phyloP scores from a whole-genome alignment of 1,284 basidiomycete species.

The Ceratobasidium sp. region DNA sequence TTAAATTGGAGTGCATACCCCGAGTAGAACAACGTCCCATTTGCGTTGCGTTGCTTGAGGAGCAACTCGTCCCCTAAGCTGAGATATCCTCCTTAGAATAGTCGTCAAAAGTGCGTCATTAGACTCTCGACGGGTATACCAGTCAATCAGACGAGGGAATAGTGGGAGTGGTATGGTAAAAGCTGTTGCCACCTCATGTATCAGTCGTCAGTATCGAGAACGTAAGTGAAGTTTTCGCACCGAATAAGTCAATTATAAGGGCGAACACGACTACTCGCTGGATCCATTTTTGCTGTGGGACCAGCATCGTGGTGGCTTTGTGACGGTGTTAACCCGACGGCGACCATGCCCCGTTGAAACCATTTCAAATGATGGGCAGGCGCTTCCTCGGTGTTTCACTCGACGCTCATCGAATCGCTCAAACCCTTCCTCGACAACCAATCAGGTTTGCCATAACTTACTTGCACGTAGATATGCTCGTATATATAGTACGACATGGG shows the following conservation, averaged over 20 bases:
- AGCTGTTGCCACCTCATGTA: constrained; percentile 62
- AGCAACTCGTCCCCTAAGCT: constrained; percentile 49
- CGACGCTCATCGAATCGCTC: neutral
- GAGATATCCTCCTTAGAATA: constrained; percentile 16
- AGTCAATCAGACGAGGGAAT: constrained; percentile 90
- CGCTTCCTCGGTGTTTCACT: neutral
- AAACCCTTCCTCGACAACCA: neutral
- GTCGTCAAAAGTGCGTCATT: constrained; percentile 47
- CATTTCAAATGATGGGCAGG: constrained; percentile 2
- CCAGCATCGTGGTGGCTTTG: constrained; percentile 29
- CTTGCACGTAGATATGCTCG: constrained; percentile 8
- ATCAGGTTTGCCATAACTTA: neutral
- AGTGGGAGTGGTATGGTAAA: constrained; percentile 96
- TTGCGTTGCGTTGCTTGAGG: constrained; percentile 69
- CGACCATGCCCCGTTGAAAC: neutral
- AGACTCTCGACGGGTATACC: constrained; percentile 73
- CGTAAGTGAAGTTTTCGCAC: constrained; percentile 58
- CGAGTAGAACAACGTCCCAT: constrained; percentile 87
- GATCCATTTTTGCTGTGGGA: constrained; percentile 57
- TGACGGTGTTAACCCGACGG: neutral
- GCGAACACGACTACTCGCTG: constrained; percentile 86
- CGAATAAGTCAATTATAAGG: constrained; percentile 87
- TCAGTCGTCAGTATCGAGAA: constrained; percentile 22
- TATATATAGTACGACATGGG: constrained; percentile 49
- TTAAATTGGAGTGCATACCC: constrained; percentile 59